Evolutionary conservation across 305 asterid genomes (phyloP).

Genomic region (Ilex paraguariensis): DNA sequence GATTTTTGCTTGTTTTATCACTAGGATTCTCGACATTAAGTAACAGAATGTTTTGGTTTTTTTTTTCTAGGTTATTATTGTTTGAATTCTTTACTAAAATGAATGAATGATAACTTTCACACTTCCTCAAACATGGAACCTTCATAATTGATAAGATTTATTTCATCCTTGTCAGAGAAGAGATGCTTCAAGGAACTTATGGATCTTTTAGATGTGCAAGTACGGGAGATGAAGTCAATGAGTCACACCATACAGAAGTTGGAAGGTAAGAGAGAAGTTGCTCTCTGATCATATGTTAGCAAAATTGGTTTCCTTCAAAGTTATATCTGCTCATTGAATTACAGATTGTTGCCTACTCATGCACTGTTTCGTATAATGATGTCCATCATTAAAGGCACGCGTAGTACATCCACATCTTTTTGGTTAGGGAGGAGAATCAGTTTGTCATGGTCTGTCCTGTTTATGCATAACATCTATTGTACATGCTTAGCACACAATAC

Average conservation of each 20-base stretch:
- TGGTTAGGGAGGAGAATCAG: not conserved
- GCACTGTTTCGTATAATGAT: not conserved
- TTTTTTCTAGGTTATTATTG: not conserved
- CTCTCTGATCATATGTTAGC: not conserved
- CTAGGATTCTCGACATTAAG: not conserved
- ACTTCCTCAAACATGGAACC: no score
- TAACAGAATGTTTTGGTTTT: not conserved
- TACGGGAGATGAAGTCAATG: constrained; percentile 89
- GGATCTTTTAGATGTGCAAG: constrained; percentile 62
- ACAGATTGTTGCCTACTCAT: no score
- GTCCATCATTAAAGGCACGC: not conserved
- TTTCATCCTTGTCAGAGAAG: constrained; percentile 59
- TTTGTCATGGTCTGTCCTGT: no score
- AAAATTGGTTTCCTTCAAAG: not conserved
- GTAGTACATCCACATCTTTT: not conserved
- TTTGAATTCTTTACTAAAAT: not conserved
- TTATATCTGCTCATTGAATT: no score
- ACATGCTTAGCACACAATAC: no score
- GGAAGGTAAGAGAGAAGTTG: constrained; percentile 47
- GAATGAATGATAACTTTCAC: not conserved
- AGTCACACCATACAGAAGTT: constrained; percentile 58
- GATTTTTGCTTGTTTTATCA: not conserved
- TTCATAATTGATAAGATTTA: not conserved
- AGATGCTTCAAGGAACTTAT: constrained; percentile 80
- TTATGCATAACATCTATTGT: no score